Evolutionary conservation across 2,329 filamentous ascomycete species (phyloP).

Genomic region (Claviceps sp.): DNA sequence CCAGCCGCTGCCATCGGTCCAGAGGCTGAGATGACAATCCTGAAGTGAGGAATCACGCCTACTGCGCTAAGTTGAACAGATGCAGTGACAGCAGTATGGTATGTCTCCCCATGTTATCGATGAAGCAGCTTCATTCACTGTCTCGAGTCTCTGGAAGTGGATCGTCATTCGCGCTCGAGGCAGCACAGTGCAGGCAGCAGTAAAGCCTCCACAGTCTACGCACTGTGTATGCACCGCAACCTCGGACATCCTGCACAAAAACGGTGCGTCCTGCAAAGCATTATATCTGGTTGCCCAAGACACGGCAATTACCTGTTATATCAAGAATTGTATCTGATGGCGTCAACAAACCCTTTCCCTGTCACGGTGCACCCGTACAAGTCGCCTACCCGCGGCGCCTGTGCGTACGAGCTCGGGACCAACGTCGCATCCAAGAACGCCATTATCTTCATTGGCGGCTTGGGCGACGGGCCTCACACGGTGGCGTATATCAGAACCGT

Average conservation of each 20-base stretch:
- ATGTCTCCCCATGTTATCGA: neutral
- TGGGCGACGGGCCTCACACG: conserved; percentile 56
- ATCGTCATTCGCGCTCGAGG: neutral
- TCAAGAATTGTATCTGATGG: conserved; percentile 7
- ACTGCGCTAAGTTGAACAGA: neutral
- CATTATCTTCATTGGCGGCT: conserved; percentile 56
- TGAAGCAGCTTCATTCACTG: neutral
- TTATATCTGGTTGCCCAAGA: neutral
- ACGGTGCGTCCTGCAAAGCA: neutral
- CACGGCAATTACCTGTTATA: neutral
- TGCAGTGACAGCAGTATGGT: neutral
- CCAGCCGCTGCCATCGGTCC: neutral
- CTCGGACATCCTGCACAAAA: neutral
- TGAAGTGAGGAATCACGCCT: neutral
- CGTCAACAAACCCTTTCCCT: conserved; percentile 21
- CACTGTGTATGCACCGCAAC: neutral
- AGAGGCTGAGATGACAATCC: neutral
- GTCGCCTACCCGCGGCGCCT: conserved; percentile 25
- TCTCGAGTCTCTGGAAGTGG: neutral
- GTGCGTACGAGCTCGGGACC: conserved; percentile 33
- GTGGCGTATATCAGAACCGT: conserved; percentile 41
- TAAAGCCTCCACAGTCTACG: neutral
- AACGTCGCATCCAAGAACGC: conserved; percentile 35
- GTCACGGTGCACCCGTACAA: conserved; percentile 33
- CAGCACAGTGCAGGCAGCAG: neutral